These are phyloP conservation scores for Fraxinus angustifolia DNA, from an alignment of 305 asterid species.

Conservation along the genomic window DNA sequence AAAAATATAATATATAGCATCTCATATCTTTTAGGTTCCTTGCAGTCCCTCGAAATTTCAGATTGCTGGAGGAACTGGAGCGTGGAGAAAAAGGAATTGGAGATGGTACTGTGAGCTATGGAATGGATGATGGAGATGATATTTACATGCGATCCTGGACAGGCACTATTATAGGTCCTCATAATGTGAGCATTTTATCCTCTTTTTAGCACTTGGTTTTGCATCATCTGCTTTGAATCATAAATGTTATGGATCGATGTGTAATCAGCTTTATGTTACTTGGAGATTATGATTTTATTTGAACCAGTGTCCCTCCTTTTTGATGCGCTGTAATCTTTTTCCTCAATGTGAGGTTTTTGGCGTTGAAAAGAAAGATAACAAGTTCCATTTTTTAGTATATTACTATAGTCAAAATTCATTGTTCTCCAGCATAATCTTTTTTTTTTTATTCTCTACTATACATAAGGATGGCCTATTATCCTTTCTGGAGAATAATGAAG, in stretches of 20 bases:
- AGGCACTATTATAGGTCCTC: constrained; percentile 68
- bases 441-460: not conserved
- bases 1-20: not conserved
- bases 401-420: not conserved
- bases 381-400: not conserved
- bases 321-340: not conserved
- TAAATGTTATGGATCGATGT: not conserved
- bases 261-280: not conserved
- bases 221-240: not conserved
- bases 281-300: not conserved
- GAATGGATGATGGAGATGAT: constrained; percentile 72
- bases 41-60: constrained; percentile 64
- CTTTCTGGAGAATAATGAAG: not conserved
- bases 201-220: not conserved
- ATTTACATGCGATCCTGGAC: constrained; percentile 72
- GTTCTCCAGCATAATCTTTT: not conserved
- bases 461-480: not conserved
- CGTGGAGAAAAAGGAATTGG: constrained; percentile 71
- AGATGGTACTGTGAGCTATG: constrained; percentile 69
- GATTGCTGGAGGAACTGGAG: constrained; percentile 65
- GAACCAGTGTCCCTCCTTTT: not conserved
- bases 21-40: constrained; percentile 9
- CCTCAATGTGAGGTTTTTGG: not conserved
- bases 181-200: constrained; percentile 33
- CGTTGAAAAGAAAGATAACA: not conserved